Percentiles rank a stretch among this genome's conserved stretches.
Evolutionary conservation across 768 basidiomycete genomes (phyloP).

Genomic region (Russula compacta): DNA sequence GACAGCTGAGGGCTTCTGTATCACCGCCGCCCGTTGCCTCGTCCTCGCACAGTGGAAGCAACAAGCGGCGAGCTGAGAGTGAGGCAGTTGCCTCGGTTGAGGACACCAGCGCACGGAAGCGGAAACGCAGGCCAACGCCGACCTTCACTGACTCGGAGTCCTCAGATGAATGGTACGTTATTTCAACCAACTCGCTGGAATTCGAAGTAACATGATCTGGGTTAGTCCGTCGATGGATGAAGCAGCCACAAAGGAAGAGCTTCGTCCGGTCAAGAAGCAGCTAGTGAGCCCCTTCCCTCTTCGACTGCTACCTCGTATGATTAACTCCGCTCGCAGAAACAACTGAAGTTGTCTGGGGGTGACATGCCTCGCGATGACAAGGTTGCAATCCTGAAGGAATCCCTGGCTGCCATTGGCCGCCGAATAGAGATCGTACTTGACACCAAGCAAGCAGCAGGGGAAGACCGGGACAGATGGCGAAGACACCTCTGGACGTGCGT

Average conservation of each 20-base stretch:
- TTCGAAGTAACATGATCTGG: conserved; percentile 10
- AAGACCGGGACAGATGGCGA: conserved; percentile 81
- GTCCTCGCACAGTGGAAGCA: conserved; percentile 48
- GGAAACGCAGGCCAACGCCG: conserved; percentile 91
- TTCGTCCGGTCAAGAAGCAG: conserved; percentile 95
- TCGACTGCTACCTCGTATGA: neutral
- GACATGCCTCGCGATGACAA: conserved; percentile 94
- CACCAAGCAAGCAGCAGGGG: conserved; percentile 65
- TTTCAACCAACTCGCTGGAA: neutral
- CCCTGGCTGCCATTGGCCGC: conserved; percentile 84
- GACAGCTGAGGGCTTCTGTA: conserved; percentile 58
- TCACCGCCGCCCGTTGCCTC: conserved; percentile 75
- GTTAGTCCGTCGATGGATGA: conserved; percentile 93
- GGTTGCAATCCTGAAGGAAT: conserved; percentile 91
- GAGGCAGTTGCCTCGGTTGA: conserved; percentile 78
- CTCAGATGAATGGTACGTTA: conserved; percentile 78
- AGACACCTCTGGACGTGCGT: conserved; percentile 96
- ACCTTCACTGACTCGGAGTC: conserved; percentile 94
- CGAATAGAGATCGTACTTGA: conserved; percentile 81
- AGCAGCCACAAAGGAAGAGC: conserved; percentile 80
- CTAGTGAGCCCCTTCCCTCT: conserved; percentile 45
- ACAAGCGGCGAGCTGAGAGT: conserved; percentile 77
- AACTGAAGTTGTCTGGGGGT: conserved; percentile 87
- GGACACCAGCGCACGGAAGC: conserved; percentile 58
- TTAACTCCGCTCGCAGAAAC: conserved; percentile 53